These are phyloP conservation scores for Penicillium dipodomyicola DNA, from an alignment of 495 filamentous ascomycete species.

Conservation along the genomic window DNA sequence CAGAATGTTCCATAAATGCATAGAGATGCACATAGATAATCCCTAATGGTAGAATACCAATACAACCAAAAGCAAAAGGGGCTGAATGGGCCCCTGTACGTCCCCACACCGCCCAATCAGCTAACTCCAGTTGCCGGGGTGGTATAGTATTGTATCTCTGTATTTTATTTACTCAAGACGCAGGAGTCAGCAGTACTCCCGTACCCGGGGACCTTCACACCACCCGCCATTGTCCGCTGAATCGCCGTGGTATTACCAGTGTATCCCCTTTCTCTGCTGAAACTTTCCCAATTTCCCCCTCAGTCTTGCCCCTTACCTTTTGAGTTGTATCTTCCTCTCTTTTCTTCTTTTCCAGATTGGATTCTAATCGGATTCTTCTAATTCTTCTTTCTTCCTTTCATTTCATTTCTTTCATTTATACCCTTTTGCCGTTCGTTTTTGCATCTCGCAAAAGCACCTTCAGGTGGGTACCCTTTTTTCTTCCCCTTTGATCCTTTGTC, in stretches of 20 bases:
- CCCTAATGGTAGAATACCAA: background rate
- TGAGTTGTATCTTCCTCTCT: conserved; percentile 17
- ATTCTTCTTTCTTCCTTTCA: conserved; percentile 19
- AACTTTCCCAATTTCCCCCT: conserved; percentile 32
- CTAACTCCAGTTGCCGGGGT: background rate
- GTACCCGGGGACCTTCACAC: background rate
- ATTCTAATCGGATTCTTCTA: conserved; percentile 18
- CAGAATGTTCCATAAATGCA: background rate
- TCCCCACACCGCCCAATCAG: conserved; percentile 12
- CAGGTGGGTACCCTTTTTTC: conserved; percentile 7
- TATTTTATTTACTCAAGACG: background rate
- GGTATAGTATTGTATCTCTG: conserved; percentile 6
- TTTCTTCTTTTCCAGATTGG: conserved; percentile 15
- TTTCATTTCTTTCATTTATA: conserved; percentile 10
- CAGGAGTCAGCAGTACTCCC: background rate
- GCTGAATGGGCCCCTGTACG: conserved; percentile 1
- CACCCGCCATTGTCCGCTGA: background rate
- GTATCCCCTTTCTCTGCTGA: conserved; percentile 32
- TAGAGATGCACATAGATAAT: background rate
- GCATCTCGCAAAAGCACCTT: conserved; percentile 1
- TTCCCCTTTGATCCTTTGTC: conserved; percentile 16
- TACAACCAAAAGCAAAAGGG: conserved; percentile 11
- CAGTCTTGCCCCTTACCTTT: conserved; percentile 28
- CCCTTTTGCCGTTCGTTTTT: conserved; percentile 12
- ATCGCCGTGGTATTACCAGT: conserved; percentile 7